Base-by-base conservation (phyloP, 2,329 filamentous ascomycete species). In the Chalaropsis ovoidea region DNA sequence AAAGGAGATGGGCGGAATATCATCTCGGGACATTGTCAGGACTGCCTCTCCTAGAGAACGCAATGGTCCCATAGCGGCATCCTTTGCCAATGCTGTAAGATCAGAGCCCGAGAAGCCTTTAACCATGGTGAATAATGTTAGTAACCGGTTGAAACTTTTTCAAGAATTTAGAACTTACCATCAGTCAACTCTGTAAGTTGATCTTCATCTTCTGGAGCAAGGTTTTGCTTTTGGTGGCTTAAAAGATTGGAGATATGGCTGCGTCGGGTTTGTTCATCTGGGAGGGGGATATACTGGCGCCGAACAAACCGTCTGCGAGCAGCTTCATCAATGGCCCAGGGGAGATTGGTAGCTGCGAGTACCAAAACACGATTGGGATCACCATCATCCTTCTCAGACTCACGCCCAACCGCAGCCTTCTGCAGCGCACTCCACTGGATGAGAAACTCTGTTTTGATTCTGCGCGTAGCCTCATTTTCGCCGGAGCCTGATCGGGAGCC, bases 401-500 rank as follows among this genome's bases (percentile, higher is more conserved):
- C 90, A 45, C 89, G 82, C 0, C 93, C 93, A 3, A 92, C 93
- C 6, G 94, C 94, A 2, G 94, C 94, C 69, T 90, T 86, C 72
- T 95, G 91, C 1, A 99, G 77, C 73, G 96, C 91, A 67, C 89
- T 94, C 94, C 94, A 99, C 72, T 96, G 92, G 35, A 99, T 96
- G 39, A 99, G 78, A 71, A 99, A 99, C 73, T 99, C 94, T 0
- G 94, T 99, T 77, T 99, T 99, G 72, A 96, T 95, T 65, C 94
- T 84, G 66, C 93, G 82, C 0, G 91, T 95, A 0, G 94, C 90
- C 76, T 99, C 94, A 71, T 97, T 89, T 72, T 97, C 94, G 0
- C 89, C 87, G 2, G 86, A 86, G 0, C 90, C 89, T 6, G 88
- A 89, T 63, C 94, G 82, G 17, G 91, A 85, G 0, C 91, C 95